A percentile compares a stretch with the other conserved stretches of the same genome.
Evolutionary conservation across 2,329 filamentous ascomycete species (phyloP).

Genomic region (Arthrobotrys megalospora): DNA sequence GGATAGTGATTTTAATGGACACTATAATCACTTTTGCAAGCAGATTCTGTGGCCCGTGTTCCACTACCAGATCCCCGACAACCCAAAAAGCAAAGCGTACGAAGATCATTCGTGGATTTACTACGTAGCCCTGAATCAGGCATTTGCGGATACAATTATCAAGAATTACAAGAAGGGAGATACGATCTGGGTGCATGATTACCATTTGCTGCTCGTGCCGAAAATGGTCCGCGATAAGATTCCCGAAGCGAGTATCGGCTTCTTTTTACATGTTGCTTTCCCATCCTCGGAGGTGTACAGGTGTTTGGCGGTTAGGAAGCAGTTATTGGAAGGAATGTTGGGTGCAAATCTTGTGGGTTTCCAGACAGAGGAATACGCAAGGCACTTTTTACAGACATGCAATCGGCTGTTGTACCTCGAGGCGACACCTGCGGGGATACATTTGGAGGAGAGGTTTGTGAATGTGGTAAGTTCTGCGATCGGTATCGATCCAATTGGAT

Average conservation of each 20-base stretch:
- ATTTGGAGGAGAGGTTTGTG: constrained; percentile 92
- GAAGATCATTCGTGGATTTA: constrained; percentile 97
- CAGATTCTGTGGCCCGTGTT: constrained; percentile 98
- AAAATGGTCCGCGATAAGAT: constrained; percentile 90
- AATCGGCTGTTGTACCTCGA: constrained; percentile 92
- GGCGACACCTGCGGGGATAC: constrained; percentile 87
- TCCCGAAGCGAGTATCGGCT: constrained; percentile 93
- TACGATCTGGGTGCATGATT: constrained; percentile 95
- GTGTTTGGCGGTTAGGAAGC: constrained; percentile 86
- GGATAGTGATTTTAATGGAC: constrained; percentile 93
- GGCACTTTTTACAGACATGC: constrained; percentile 96
- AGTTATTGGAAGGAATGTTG: constrained; percentile 91
- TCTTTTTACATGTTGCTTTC: constrained; percentile 95
- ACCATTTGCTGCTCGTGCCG: constrained; percentile 90
- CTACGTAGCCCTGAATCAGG: constrained; percentile 92
- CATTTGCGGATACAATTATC: constrained; percentile 90
- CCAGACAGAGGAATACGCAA: constrained; percentile 91
- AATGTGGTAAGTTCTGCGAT: constrained; percentile 89
- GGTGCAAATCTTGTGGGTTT: constrained; percentile 94
- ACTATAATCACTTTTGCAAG: constrained; percentile 97
- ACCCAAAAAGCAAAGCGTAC: constrained; percentile 97
- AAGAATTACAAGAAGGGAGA: constrained; percentile 95
- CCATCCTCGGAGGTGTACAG: constrained; percentile 96
- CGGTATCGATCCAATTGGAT: constrained; percentile 86
- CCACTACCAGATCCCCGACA: constrained; percentile 97